Evolutionary conservation across 2,329 filamentous ascomycete genomes (phyloP), one percentile per base, ranked within the genome.

Genomic region (Plectosphaerella sp.): DNA sequence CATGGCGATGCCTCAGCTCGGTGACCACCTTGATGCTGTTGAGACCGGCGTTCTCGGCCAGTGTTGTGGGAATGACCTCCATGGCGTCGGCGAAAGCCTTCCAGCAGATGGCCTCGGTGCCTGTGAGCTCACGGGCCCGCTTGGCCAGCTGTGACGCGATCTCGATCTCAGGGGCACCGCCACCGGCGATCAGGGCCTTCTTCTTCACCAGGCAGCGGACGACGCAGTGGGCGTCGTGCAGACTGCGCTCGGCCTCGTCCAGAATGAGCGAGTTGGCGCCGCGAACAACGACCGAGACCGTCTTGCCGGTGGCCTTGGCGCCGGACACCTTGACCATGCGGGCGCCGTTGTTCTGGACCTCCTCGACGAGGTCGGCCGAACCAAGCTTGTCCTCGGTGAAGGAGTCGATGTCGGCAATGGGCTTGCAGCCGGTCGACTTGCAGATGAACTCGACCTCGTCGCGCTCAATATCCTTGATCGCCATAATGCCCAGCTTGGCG

Each of bases 21-120:
- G 94, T 99, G 46, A 99, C 94, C 25, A 99, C 94, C 76, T 95
- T 96, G 80, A 99, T 99, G 69, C 89, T 93, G 80, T 99, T 99
- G 58, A 99, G 79, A 48, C 94, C 94, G 1, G 94, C 94, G 63
- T 99, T 99, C 76, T 99, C 94, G 1, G 94, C 95, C 61, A 99
- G 79, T 1, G 94, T 99, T 35, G 93, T 97, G 14, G 95, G 94
- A 51, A 99, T 89, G 42, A 99, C 90, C 74, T 99, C 94, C 77
- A 99, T 88, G 8, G 94, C 94, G 58, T 99, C 93, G 2, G 95
- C 94, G 66, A 99, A 99, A 1, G 93, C 93, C 76, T 97, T 97
- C 90, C 91, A 99, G 83, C 94, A 99, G 66, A 97, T 97, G 39
- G 91, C 86, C 71, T 99, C 94, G 5, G 94, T 97, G 55, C 95